Evolutionary conservation across 106 monocot genomes (phyloP), one percentile per base, ranked within the genome.

Genomic region (Amphibolis antarctica): DNA sequence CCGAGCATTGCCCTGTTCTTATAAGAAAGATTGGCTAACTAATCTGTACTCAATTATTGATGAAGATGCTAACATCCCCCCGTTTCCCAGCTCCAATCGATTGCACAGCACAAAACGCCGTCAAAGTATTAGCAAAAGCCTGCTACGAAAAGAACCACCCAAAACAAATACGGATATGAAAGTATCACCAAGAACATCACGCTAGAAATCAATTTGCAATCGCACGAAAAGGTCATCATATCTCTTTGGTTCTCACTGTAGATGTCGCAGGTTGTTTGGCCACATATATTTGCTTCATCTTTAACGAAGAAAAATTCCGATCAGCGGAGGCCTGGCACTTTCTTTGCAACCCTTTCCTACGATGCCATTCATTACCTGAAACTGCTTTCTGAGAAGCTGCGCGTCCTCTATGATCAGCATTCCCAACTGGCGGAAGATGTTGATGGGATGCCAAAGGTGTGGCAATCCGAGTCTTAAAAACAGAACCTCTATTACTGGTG

Each of bases 211-310:
- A 0, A 10, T 49, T 12, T 12, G 36, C 36, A 36, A 2, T 4
- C 4, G 7, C 36, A 1, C 3, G 15, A 13, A 49, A 17, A 49
- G 48, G 15, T 1, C 0, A n/a, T 49, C 48, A 17, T 13, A 49
- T 55, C 25, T 10, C 24, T 61, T 24, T 36, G 19, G 4, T 63
- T 66, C 12, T 51, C 27, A 29, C 26, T 24, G 59, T 11, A 9
- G 75, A 46, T 27, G 78, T 71, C 6, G 66, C 26, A 10, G 83
- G 46, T 13, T 71, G 65, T 67, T 94, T 94, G n/a, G 83, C 86
- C 24, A 94, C 93, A 62, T 94, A 94, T 53, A 86, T 78, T 60
- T 94, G 88, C 77, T 94, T 94, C 70, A 94, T 64, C 69, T 82
- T 94, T 12, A 76, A 60, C 55, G 72, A 44, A 20, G 45, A 56